Evolutionary conservation across 495 filamentous ascomycete genomes (phyloP), one percentile per base, ranked within the genome.

Genomic region (Bryoglossum gracile): DNA sequence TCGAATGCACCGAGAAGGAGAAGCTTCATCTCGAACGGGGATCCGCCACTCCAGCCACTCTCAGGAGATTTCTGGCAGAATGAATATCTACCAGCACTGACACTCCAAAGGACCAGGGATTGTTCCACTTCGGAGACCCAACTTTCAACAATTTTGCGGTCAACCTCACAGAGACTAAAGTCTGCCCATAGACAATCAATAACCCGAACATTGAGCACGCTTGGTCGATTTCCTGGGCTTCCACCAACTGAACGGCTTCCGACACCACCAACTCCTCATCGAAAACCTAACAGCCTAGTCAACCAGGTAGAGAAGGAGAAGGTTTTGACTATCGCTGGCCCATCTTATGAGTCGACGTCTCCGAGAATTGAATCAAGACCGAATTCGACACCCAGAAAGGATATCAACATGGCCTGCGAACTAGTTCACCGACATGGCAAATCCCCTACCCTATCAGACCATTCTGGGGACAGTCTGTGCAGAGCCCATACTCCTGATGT

Each of bases 81-180:
- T n/a, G n/a, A n/a, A n/a, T n/a, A n/a, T n/a, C 17, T 14, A 16
- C 26, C 41, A 6, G 3, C 30, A 2, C 1, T 25, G 8, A 16
- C 39, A n/a, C 24, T 47, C 1, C 17, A 14, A 18, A 44, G 23
- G 22, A 10, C 36, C 17, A 0, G 21, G 6, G 39, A 46, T 17
- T 39, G 55, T 11, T 50, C 55, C 3, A 37, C n/a, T 21, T 50
- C 55, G 9, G 55, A 43, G 19, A 50, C 23, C 3, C 55, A 58
- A 17, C 23, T 58, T 11, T 54, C 55, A 5, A 42, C 46, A 10
- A 58, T 58, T n/a, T 18, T 58, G 19, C 25, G 45, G 18, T 58
- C 55, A 8, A 58, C 55, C 11, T 58, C 55, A 0, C 33, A 58
- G 35, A 43, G 55, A 18, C 28, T 54, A 17, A 54, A 48, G 22